Conservation (phyloP, 2,329 filamentous ascomycete species). For the Fusarium devonianum region DNA sequence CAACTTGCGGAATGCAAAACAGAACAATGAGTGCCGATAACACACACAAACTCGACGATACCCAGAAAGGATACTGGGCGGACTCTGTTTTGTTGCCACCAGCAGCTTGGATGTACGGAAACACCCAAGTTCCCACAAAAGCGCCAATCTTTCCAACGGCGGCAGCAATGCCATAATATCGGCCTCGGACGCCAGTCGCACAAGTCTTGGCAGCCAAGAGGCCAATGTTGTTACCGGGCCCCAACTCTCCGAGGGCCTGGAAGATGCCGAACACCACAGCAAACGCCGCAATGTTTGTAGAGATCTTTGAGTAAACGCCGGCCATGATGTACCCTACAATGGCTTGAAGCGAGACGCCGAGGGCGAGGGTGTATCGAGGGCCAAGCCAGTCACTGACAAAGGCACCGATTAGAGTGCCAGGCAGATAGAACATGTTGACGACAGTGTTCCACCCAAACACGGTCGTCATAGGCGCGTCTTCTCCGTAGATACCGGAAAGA, state of each 20-base stretch:
- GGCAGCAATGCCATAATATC: constrained; percentile 75
- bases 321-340: constrained; percentile 90
- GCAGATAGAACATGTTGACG: constrained; percentile 88
- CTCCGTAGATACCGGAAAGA: constrained; percentile 68
- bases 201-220: constrained; percentile 86
- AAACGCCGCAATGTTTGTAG: constrained; percentile 54
- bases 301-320: constrained; percentile 75
- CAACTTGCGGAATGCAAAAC: constrained; percentile 76
- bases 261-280: constrained; percentile 51
- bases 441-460: constrained; percentile 88
- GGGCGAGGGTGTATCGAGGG: constrained; percentile 74
- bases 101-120: constrained; percentile 73
- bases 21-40: constrained; percentile 68
- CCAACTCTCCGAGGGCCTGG: constrained; percentile 59
- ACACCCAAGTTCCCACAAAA: constrained; percentile 85
- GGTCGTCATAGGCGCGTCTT: constrained; percentile 70
- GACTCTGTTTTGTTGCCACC: constrained; percentile 61
- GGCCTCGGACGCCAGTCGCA: constrained; percentile 84
- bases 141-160: constrained; percentile 80
- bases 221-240: constrained; percentile 91
- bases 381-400: constrained; percentile 81
- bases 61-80: constrained; percentile 89
- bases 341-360: constrained; percentile 76
- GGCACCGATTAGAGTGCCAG: constrained; percentile 79
- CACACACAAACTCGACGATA: constrained; percentile 80